Base-by-base conservation (phyloP, 208 protist genomes). In the Trypanosoma caninum region DNA sequence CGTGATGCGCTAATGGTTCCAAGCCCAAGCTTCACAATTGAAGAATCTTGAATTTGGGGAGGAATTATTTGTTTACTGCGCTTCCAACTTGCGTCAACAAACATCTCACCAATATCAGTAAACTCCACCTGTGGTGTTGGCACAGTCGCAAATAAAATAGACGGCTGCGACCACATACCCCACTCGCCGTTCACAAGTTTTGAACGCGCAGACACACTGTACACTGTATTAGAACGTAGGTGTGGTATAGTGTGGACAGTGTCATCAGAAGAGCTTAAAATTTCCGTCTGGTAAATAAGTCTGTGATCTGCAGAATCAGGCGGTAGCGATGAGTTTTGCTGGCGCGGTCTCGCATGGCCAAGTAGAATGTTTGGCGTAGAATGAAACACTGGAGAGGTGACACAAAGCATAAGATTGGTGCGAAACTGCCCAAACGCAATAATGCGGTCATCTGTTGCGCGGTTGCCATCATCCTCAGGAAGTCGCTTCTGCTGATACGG, bases 401-500 rank as follows among this genome's bases (percentile, higher is more conserved):
- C 83, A 70, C 91, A 93, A n/a, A 97, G 66, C 78, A 93, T 87
- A 33, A 93, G 69, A 47, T 72, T 71, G 40, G 87, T 65, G n/a
- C 91, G 88, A 40, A 81, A 64, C 62, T 87, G 69, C n/a, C 87
- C 87, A 78, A 90, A 91, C 11, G 72, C 72, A 35, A 94, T 56
- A 48, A 91, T 65, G 31, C 76, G 77, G 48, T 94, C 83, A 62
- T 81, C 78, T 10, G 67, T 76, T 16, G 67, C 45, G 41, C 77
- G 74, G 74, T 96, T 96, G 60, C 87, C 84, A 74, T 94, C 91
- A 61, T 92, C 86, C 74, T 91, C 82, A n/a, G 87, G 87, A 23
- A 92, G 65, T 40, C 89, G 85, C 22, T 81, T 80, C 61, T 83
- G 80, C 69, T 91, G 87, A 14, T 63, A 62, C 9, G 84, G 78